Conservation (phyloP, 176 grass and related monocot species). For the Elymus sibiricus region DNA sequence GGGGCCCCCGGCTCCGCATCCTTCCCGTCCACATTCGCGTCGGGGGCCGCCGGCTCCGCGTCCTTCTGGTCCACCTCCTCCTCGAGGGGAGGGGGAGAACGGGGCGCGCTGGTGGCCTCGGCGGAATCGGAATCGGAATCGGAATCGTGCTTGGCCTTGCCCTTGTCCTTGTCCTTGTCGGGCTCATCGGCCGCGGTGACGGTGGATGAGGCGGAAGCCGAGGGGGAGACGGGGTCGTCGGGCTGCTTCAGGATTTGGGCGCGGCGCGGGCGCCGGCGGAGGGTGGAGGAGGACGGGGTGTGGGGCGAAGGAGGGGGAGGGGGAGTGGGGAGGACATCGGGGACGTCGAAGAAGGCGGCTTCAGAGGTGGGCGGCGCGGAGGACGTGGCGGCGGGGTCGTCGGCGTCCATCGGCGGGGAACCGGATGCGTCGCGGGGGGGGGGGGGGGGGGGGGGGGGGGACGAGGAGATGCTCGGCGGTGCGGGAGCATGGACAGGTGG, state of each 20-base stretch:
- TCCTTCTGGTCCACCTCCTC: neutral
- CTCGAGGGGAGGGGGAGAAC: neutral
- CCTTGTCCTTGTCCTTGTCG: neutral
- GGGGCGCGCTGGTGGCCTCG: conserved; percentile 15
- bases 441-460: neutral
- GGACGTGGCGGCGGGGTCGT: neutral
- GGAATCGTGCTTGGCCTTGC: neutral
- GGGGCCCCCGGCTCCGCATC: neutral
- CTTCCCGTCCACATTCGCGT: neutral
- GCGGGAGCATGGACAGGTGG: neutral
- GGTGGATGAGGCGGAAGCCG: conserved; percentile 14
- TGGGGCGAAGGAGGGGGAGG: neutral
- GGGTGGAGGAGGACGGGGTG: conserved; percentile 22
- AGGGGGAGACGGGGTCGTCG: neutral
- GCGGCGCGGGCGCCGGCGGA: conserved; percentile 35
- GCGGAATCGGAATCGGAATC: neutral
- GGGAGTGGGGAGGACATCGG: conserved; percentile 18
- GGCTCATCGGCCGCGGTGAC: conserved; percentile 23
- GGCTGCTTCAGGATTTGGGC: conserved; percentile 12
- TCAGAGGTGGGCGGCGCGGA: neutral
- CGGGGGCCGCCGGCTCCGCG: neutral
- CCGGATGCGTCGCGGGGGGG: neutral
- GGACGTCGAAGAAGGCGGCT: conserved; percentile 44
- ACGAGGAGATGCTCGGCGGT: neutral
- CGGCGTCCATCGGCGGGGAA: conserved; percentile 29